These are phyloP conservation scores for Brassica rapa DNA, from an alignment of 345 rosid genomes.

Conservation along the genomic window DNA sequence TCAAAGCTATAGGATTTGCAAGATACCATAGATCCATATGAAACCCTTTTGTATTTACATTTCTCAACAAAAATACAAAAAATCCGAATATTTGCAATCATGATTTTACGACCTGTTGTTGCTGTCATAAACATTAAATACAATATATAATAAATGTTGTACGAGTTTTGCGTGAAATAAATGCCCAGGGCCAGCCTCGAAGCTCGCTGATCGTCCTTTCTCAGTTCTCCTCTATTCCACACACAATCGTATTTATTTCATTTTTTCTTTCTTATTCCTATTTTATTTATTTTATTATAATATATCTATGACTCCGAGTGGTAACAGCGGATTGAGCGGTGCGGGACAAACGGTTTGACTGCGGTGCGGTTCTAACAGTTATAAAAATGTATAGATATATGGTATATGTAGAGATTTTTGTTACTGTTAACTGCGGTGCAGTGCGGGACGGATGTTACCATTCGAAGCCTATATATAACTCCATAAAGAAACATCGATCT, in stretches of 20 bases:
- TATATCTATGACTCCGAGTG: too few relatives aligned
- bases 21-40: neutral
- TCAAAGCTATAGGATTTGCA: neutral
- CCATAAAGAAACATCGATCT: constrained; percentile 7
- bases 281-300: neutral
- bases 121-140: constrained; percentile 41
- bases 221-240: constrained; percentile 33
- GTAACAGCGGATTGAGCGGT: too few relatives aligned
- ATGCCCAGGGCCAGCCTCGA: constrained; percentile 57
- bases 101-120: constrained; percentile 26
- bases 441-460: too few relatives aligned
- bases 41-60: neutral
- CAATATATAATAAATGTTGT: constrained; percentile 25
- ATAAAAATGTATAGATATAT: too few relatives aligned
- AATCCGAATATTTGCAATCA: constrained; percentile 25
- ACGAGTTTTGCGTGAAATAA: constrained; percentile 40
- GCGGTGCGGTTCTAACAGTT: too few relatives aligned
- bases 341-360: too few relatives aligned
- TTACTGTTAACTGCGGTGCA: too few relatives aligned
- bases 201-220: constrained; percentile 56
- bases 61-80: neutral
- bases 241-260: constrained; percentile 38
- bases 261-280: constrained; percentile 1
- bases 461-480: neutral
- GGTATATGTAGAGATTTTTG: too few relatives aligned